Conservation (phyloP, 495 filamentous ascomycete genomes). For the Aspergillus panamensis region DNA sequence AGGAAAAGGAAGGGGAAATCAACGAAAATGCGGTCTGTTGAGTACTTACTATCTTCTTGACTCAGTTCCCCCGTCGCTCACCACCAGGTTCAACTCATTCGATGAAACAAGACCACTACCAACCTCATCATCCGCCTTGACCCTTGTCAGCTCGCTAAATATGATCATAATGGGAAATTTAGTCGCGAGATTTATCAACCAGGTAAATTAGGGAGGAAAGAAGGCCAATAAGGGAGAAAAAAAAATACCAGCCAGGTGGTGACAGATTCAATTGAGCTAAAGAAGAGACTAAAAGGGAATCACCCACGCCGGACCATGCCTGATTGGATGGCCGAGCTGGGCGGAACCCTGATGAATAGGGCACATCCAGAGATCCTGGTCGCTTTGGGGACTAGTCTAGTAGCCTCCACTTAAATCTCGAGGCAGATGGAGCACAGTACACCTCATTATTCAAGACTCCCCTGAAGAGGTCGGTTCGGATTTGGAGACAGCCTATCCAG, state of each 20-base stretch:
- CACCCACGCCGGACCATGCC: background rate
- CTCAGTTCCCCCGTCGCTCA: background rate
- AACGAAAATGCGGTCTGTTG: constrained; percentile 15
- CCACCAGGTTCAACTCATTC: background rate
- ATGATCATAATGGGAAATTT: constrained; percentile 17
- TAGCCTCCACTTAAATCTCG: background rate
- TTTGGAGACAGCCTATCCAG: constrained; percentile 10
- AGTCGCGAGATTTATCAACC: constrained; percentile 1
- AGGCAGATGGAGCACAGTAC: background rate
- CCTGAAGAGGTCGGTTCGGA: background rate
- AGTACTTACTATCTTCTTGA: background rate
- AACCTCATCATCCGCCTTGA: background rate
- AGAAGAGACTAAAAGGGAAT: background rate
- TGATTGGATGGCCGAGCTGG: background rate
- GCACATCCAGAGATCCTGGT: background rate
- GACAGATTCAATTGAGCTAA: background rate
- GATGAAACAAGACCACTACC: constrained; percentile 5
- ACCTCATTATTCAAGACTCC: background rate
- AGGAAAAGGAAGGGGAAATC: background rate
- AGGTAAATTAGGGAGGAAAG: constrained; percentile 7
- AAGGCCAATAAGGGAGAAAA: background rate
- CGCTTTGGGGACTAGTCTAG: background rate
- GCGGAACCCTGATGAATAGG: constrained; percentile 1
- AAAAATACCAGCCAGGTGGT: constrained; percentile 3
- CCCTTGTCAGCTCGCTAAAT: constrained; percentile 16